phyloP scores from a whole-genome alignment of 768 basidiomycete species.

The Kwoniella bestiolae region DNA sequence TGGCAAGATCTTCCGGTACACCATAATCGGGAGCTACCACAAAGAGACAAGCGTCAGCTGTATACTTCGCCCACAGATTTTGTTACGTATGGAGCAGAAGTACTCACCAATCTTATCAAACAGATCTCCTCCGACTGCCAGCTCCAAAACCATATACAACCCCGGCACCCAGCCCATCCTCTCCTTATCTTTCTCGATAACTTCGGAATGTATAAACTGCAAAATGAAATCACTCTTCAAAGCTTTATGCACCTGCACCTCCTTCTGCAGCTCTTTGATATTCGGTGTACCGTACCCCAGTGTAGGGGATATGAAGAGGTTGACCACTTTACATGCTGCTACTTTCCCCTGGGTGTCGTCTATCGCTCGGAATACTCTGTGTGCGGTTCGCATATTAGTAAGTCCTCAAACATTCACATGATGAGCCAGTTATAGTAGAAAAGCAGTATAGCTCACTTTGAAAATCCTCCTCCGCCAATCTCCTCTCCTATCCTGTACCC shows the following conservation, averaged over 20 bases:
- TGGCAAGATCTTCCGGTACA: slow-evolving; percentile 81
- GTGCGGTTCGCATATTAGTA: too few species aligned
- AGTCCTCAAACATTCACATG: too few species aligned
- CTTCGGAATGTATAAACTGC: slow-evolving; percentile 76
- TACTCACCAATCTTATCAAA: slow-evolving; percentile 96
- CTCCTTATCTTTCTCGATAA: slow-evolving; percentile 66
- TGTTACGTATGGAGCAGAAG: background rate
- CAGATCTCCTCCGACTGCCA: slow-evolving; percentile 90
- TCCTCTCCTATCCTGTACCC: slow-evolving; percentile 74
- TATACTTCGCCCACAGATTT: too few species aligned
- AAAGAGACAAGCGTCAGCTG: background rate
- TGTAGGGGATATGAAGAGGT: slow-evolving; percentile 58
- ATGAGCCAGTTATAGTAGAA: background rate
- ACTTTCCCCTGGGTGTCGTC: slow-evolving; percentile 64
- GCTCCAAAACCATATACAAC: slow-evolving; percentile 88
- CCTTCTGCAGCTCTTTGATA: slow-evolving; percentile 84
- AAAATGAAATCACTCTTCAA: slow-evolving; percentile 80
- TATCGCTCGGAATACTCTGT: slow-evolving; percentile 86
- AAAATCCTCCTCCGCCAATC: slow-evolving; percentile 87
- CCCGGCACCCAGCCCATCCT: slow-evolving; percentile 68
- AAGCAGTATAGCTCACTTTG: slow-evolving; percentile 69
- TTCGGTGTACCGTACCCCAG: slow-evolving; percentile 60
- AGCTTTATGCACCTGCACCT: slow-evolving; percentile 83
- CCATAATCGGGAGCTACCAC: slow-evolving; percentile 83
- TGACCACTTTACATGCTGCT: slow-evolving; percentile 85